Conservation (phyloP, 441 rosid genomes). For the Macaranga tanarius region DNA sequence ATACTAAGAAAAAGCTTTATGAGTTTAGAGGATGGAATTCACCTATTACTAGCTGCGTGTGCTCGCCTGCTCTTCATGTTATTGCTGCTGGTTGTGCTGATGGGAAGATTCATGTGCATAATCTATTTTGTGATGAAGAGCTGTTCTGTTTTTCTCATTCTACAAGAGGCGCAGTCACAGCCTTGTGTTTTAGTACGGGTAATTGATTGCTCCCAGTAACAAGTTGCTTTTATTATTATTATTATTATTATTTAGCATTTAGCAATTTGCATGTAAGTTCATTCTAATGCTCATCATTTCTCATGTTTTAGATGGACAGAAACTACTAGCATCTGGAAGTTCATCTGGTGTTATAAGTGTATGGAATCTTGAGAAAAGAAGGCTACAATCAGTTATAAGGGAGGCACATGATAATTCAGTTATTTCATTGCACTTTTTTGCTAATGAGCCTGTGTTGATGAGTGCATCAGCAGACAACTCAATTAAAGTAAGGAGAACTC, state of each 20-base stretch:
- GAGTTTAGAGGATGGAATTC: constrained; percentile 90
- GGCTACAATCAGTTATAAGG: constrained; percentile 81
- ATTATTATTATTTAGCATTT: no score
- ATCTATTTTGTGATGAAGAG: constrained; percentile 70
- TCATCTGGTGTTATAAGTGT: constrained; percentile 94
- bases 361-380: constrained; percentile 94
- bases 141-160: constrained; percentile 74
- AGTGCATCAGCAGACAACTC: constrained; percentile 95
- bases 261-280: neutral
- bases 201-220: constrained; percentile 4
- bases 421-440: constrained; percentile 80
- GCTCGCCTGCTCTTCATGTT: constrained; percentile 95
- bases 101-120: constrained; percentile 86
- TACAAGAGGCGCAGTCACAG: constrained; percentile 77
- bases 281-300: constrained; percentile 7
- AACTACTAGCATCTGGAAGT: constrained; percentile 91
- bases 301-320: constrained; percentile 71
- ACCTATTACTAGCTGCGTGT: constrained; percentile 66
- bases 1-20: constrained; percentile 75
- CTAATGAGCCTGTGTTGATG: constrained; percentile 95
- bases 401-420: constrained; percentile 94
- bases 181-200: constrained; percentile 91
- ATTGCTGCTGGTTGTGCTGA: constrained; percentile 91
- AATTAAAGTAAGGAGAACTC: constrained; percentile 58
- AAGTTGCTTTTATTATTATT: no score